Evolutionary conservation across 345 rosid species (phyloP).

Genomic region (Dipteronia dyeriana): DNA sequence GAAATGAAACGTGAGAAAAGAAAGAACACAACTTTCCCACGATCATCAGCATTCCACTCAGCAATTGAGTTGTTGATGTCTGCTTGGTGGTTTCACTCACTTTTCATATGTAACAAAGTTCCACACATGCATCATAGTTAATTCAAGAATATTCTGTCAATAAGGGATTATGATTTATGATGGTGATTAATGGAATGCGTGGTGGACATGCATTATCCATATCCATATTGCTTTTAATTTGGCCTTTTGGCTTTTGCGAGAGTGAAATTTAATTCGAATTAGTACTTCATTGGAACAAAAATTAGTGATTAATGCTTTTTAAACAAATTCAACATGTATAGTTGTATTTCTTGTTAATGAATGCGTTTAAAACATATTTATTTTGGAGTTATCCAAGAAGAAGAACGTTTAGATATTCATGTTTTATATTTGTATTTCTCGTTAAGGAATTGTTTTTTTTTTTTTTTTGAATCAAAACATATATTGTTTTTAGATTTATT

Average conservation of each 20-base stretch:
- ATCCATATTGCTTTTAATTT: too few species aligned
- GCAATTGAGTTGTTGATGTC: not conserved
- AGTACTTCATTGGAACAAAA: not conserved
- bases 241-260: not conserved
- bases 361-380: too few species aligned
- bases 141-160: not conserved
- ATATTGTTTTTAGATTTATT: too few species aligned
- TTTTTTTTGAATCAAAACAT: too few species aligned
- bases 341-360: not conserved
- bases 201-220: too few species aligned
- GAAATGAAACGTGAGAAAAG: not conserved
- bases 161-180: not conserved
- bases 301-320: not conserved
- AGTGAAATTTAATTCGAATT: not conserved
- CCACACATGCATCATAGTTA: too few species aligned
- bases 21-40: not conserved
- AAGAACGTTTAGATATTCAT: too few species aligned
- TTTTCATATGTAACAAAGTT: not conserved
- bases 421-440: too few species aligned
- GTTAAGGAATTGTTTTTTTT: too few species aligned
- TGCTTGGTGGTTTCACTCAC: conserved; percentile 6
- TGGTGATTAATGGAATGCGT: not conserved
- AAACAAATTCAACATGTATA: too few species aligned
- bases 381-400: too few species aligned
- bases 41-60: not conserved